phyloP scores from a whole-genome alignment of 2,329 filamentous ascomycete species.

The Curvularia hawaiiensis region DNA sequence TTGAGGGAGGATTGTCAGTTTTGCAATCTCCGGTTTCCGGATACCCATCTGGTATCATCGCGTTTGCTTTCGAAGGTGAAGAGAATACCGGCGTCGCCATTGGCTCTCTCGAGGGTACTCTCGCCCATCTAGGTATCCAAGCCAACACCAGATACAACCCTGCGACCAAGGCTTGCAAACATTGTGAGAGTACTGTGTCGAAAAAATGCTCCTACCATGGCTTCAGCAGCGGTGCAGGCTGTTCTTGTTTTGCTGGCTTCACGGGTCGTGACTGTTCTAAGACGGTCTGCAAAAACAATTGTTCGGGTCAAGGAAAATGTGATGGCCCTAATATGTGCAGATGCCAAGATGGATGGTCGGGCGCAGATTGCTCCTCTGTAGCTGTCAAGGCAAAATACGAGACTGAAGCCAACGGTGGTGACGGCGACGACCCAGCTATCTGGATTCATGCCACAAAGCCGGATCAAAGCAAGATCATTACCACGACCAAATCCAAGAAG shows the following conservation, averaged over 20 bases:
- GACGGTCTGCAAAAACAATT: slow-evolving; percentile 30
- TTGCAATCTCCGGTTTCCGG: slow-evolving; percentile 21
- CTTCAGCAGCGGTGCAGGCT: slow-evolving; percentile 16
- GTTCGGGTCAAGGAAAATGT: slow-evolving; percentile 36
- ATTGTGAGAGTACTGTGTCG: slow-evolving; percentile 23
- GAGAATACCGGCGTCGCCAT: slow-evolving; percentile 30
- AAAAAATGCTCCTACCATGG: slow-evolving; percentile 30
- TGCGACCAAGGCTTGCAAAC: slow-evolving; percentile 20
- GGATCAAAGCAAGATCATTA: slow-evolving; percentile 56
- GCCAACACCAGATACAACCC: slow-evolving; percentile 30
- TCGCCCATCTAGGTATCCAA: slow-evolving; percentile 23
- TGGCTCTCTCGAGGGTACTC: slow-evolving; percentile 25
- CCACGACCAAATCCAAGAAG: slow-evolving; percentile 57
- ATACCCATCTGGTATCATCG: slow-evolving; percentile 26
- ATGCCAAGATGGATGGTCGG: slow-evolving; percentile 33
- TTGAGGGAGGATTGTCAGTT: slow-evolving; percentile 35
- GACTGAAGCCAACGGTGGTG: slow-evolving; percentile 41
- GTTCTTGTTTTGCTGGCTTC: slow-evolving; percentile 37
- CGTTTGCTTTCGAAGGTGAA: slow-evolving; percentile 37
- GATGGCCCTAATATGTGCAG: slow-evolving; percentile 34
- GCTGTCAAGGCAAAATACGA: slow-evolving; percentile 39
- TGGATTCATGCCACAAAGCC: slow-evolving; percentile 40
- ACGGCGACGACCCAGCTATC: slow-evolving; percentile 42
- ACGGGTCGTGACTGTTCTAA: slow-evolving; percentile 29
- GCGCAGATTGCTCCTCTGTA: slow-evolving; percentile 37